A percentile compares a stretch with the other conserved stretches of the same genome.
phyloP scores from a whole-genome alignment of 2,329 filamentous ascomycete species.

The Colletotrichum salicis region DNA sequence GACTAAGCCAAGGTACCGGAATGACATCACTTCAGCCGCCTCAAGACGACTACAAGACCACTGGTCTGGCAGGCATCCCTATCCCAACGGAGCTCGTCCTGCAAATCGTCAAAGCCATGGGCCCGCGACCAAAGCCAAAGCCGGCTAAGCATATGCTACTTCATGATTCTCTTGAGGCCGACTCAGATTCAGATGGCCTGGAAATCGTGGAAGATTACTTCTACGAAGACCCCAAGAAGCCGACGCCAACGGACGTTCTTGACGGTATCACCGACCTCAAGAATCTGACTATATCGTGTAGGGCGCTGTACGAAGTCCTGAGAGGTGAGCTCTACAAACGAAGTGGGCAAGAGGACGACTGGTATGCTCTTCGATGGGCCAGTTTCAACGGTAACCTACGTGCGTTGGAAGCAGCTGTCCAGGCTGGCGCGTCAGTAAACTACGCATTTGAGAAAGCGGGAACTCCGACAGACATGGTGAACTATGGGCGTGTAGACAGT shows the following conservation, averaged over 20 bases:
- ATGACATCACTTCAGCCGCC: not conserved
- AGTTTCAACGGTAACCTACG: conserved; percentile 1
- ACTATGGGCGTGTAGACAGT: not conserved
- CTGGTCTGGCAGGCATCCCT: not conserved
- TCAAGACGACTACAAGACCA: not conserved
- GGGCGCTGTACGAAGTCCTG: not conserved
- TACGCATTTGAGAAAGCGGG: not conserved
- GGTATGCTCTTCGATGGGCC: conserved; percentile 14
- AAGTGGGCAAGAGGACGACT: not conserved
- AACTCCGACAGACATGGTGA: not conserved
- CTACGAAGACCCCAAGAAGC: not conserved
- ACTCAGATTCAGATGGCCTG: not conserved
- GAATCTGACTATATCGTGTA: conserved; percentile 1
- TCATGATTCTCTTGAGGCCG: not conserved
- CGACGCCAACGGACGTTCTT: not conserved
- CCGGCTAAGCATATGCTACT: not conserved
- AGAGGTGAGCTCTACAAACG: not conserved
- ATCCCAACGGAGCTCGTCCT: not conserved
- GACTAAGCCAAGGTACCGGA: not conserved
- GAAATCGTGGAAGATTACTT: not conserved
- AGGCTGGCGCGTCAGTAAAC: not conserved
- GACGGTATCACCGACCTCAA: not conserved
- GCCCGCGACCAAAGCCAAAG: not conserved
- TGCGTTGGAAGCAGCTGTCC: not conserved
- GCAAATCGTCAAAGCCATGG: not conserved